These are phyloP conservation scores for Nigrospora osmanthi DNA, from an alignment of 2,329 filamentous ascomycete species.

Conservation along the genomic window DNA sequence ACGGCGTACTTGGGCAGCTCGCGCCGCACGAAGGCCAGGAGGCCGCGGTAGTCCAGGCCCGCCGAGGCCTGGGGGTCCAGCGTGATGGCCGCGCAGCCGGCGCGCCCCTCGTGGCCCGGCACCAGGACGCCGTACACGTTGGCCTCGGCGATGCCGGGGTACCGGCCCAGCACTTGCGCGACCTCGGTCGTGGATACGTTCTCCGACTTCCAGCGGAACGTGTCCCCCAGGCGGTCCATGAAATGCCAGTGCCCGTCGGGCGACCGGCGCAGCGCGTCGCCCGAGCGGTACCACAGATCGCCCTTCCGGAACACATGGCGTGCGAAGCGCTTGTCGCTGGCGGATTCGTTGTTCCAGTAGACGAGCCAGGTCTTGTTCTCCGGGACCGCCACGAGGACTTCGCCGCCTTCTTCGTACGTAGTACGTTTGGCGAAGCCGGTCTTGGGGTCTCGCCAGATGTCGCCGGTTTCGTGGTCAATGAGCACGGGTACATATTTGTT, in stretches of 20 bases:
- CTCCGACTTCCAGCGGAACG: slow-evolving; percentile 52
- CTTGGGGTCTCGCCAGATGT: slow-evolving; percentile 54
- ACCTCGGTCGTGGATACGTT: slow-evolving; percentile 31
- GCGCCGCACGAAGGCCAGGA: slow-evolving; percentile 21
- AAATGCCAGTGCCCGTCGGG: slow-evolving; percentile 58
- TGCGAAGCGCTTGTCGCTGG: slow-evolving; percentile 55
- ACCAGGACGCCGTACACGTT: slow-evolving; percentile 27
- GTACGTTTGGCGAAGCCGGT: slow-evolving; percentile 61
- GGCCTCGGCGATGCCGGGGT: slow-evolving; percentile 23
- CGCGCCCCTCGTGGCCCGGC: slow-evolving; percentile 25
- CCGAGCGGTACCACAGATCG: slow-evolving; percentile 57
- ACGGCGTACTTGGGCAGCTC: slow-evolving; percentile 27
- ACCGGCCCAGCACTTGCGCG: slow-evolving; percentile 23
- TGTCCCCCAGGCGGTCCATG: slow-evolving; percentile 58
- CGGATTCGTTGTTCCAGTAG: slow-evolving; percentile 51
- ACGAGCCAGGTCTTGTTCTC: slow-evolving; percentile 55
- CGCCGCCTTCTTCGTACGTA: slow-evolving; percentile 55
- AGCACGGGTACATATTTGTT: slow-evolving; percentile 55
- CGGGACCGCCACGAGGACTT: slow-evolving; percentile 55
- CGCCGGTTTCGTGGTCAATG: slow-evolving; percentile 59
- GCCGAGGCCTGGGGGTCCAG: slow-evolving; percentile 15
- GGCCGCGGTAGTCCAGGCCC: slow-evolving; percentile 19
- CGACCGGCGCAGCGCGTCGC: slow-evolving; percentile 52
- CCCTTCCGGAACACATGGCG: slow-evolving; percentile 54
- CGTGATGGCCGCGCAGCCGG: slow-evolving; percentile 25